Conservation (phyloP, 2,329 filamentous ascomycete species). For the Colletotrichum cereale region DNA sequence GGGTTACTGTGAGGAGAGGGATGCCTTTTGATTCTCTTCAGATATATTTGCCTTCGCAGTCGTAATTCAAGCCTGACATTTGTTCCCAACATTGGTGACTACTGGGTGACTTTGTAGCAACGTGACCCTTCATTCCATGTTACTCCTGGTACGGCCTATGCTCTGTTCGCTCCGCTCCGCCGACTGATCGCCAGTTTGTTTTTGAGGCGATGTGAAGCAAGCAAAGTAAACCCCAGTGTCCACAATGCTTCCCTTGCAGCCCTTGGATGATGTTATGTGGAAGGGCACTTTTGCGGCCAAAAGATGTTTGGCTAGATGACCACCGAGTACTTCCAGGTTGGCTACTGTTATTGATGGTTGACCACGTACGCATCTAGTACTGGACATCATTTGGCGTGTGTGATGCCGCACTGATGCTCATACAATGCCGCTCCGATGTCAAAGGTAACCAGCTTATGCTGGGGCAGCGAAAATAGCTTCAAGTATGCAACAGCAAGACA, state of each 20-base stretch:
- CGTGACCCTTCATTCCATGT: too few species aligned
- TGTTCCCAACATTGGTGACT: conserved; percentile 40
- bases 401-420: too few species aligned
- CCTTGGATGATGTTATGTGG: neutral
- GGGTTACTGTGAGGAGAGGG: conserved; percentile 48
- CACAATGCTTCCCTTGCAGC: neutral
- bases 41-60: conserved; percentile 45
- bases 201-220: neutral
- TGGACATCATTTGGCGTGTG: too few species aligned
- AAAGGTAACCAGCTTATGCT: neutral
- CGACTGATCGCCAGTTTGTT: neutral
- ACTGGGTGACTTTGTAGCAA: neutral
- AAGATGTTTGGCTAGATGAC: neutral
- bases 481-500: neutral
- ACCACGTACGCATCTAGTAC: too few species aligned
- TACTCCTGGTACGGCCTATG: neutral
- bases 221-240: neutral
- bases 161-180: neutral
- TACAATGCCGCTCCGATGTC: neutral
- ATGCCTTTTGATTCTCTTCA: conserved; percentile 49
- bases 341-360: neutral
- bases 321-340: neutral
- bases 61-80: conserved; percentile 51
- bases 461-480: neutral
- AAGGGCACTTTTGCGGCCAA: neutral